Percentiles rank a stretch among this genome's conserved stretches.
These are phyloP conservation scores for Dicorynia guianensis DNA, from an alignment of 306 rosid genomes.

Conservation along the genomic window DNA sequence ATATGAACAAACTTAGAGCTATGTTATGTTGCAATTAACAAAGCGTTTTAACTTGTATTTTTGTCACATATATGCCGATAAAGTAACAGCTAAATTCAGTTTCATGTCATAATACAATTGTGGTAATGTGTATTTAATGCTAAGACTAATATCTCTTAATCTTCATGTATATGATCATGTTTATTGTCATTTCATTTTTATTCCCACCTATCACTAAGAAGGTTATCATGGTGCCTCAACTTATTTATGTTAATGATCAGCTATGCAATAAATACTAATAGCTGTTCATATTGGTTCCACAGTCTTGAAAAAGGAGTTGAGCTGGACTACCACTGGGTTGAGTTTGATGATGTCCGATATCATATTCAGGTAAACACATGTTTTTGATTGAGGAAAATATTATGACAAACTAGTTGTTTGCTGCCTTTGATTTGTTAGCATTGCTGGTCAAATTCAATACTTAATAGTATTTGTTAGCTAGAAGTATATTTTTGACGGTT, in stretches of 20 bases:
- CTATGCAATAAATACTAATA: conserved; percentile 24
- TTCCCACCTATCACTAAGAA: background rate
- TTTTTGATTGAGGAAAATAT: conserved; percentile 14
- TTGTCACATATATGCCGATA: background rate
- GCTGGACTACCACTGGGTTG: conserved; percentile 91
- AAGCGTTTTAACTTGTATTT: background rate
- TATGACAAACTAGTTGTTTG: conserved; percentile 10
- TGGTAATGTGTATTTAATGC: conserved; percentile 6
- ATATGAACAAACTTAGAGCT: background rate
- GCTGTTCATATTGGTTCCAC: conserved; percentile 36
- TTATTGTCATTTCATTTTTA: background rate
- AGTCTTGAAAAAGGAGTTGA: conserved; percentile 91
- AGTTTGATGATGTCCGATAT: conserved; percentile 91
- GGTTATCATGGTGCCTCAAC: conserved; percentile 6
- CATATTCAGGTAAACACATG: conserved; percentile 76
- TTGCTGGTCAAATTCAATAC: conserved; percentile 9
- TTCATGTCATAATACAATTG: conserved; percentile 19
- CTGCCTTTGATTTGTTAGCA: background rate
- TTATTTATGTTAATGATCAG: background rate
- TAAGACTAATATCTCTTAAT: background rate
- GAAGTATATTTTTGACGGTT: conserved; percentile 29
- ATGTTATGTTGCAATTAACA: background rate
- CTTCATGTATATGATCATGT: conserved; percentile 1
- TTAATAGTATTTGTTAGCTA: conserved; percentile 14
- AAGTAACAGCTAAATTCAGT: background rate